Evolutionary conservation across 768 basidiomycete genomes (phyloP), one percentile per base, ranked within the genome.

Genomic region (Pulveroboletus sp.): DNA sequence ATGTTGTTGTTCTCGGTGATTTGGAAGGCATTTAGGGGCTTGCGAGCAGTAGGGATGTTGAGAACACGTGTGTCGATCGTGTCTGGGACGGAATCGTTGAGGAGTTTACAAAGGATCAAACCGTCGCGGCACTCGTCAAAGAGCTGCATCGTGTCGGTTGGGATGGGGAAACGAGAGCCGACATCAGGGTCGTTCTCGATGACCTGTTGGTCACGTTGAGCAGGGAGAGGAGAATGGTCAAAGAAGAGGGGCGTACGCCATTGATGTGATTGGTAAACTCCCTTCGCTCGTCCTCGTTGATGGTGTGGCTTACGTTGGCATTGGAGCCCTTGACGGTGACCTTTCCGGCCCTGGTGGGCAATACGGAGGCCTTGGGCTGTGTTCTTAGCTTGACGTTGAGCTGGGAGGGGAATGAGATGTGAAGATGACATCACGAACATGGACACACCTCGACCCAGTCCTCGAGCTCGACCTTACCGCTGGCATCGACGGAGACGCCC

Each of bases 1-100:
- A 99, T 97, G 70, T 98, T 99, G 78, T 99, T 98, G 75, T 98
- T 98, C 69, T 99, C 97, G 0, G 97, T 98, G 61, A 97, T 97
- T 63, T 99, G 94, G 81, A 99, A 99, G 0, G 92, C 91, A 64
- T 99, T 99, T 40, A 99, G 78, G 0, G 89, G 81, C 71, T 93
- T 95, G 33, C 82, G 80, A 3, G 78, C 57, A 4, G 77, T 77
- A 0, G 94, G 82, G 68, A 88, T 95, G 77, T 99, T 98, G 58
- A 99, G 77, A 7, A 99, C 97, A 77, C 97, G 95, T 52, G 84
- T 89, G 72, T 98, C 95, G 72, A 99, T 99, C 6, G 97, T 99
- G 69, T 98, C 95, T 11, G 97, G 95, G 4, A 99, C 97, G 37
- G 97, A 95, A 72, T 99, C 95, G 70, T 99, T 95, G 78, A 98